Evolutionary conservation across 371 early-diverging fungal species (phyloP).

Genomic region (Lichtheimia hyalospora): DNA sequence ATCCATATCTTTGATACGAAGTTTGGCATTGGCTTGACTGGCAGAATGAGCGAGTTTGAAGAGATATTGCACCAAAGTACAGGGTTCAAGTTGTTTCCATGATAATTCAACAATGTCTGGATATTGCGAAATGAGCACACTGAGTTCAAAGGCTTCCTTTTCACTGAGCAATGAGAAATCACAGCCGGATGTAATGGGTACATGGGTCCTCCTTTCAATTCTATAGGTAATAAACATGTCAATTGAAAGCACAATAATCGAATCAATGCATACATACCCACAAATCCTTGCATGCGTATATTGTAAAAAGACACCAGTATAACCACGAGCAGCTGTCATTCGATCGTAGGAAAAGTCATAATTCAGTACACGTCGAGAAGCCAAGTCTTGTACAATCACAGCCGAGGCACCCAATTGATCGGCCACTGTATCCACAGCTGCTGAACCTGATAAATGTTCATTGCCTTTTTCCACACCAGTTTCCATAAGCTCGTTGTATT

Average conservation of each 20-base stretch:
- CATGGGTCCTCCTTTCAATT: slow-evolving; percentile 36
- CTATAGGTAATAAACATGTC: slow-evolving; percentile 1
- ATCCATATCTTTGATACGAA: slow-evolving; percentile 73
- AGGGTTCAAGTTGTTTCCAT: slow-evolving; percentile 79
- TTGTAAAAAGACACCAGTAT: slow-evolving; percentile 98
- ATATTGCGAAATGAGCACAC: slow-evolving; percentile 78
- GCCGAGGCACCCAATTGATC: slow-evolving; percentile 82
- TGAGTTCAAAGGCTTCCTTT: slow-evolving; percentile 67
- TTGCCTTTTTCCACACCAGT: slow-evolving; percentile 12
- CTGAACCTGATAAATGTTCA: slow-evolving; percentile 4
- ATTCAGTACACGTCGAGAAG: slow-evolving; percentile 89
- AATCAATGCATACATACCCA: slow-evolving; percentile 36
- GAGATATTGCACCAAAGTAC: slow-evolving; percentile 86
- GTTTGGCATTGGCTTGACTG: slow-evolving; percentile 66
- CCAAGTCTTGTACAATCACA: slow-evolving; percentile 93
- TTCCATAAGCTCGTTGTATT: slow-evolving; percentile 64
- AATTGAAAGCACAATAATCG: too few relatives aligned
- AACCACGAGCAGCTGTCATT: slow-evolving; percentile 92
- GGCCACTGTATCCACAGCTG: slow-evolving; percentile 61
- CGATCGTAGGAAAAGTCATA: slow-evolving; percentile 95
- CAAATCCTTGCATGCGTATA: slow-evolving; percentile 93
- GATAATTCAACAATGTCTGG: slow-evolving; percentile 75
- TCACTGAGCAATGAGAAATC: slow-evolving; percentile 62
- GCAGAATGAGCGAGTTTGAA: slow-evolving; percentile 81
- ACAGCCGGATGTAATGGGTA: slow-evolving; percentile 21